Evolutionary conservation across 2,329 filamentous ascomycete species (phyloP).

Genomic region (Fusarium bulbicola): DNA sequence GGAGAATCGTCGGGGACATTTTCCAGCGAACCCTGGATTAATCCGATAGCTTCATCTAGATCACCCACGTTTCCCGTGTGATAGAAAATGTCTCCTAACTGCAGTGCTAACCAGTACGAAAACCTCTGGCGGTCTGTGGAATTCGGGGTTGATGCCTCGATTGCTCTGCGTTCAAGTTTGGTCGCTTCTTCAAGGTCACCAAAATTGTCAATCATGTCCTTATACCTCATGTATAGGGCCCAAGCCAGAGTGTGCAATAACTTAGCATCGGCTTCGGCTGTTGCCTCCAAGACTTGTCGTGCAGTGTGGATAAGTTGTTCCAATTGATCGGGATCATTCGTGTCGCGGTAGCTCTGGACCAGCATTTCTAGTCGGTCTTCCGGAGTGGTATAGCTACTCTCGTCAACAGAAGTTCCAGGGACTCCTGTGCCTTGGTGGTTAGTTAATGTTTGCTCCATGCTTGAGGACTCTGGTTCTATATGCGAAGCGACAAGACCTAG

Average conservation of each 20-base stretch:
- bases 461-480: neutral
- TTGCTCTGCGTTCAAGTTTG: neutral
- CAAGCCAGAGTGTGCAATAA: neutral
- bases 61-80: neutral
- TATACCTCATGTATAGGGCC: neutral
- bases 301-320: neutral
- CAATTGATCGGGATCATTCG: neutral
- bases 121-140: neutral
- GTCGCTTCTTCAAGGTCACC: neutral
- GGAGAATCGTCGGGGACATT: rapidly evolving
- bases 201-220: rapidly evolving
- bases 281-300: neutral
- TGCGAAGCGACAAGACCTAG: neutral
- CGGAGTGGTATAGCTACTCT: too few species aligned
- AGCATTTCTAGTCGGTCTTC: rapidly evolving
- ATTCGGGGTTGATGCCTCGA: rapidly evolving
- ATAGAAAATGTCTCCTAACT: neutral
- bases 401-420: rapidly evolving
- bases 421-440: rapidly evolving
- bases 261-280: rapidly evolving
- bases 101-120: neutral
- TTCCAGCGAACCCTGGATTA: neutral
- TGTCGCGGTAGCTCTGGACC: neutral
- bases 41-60: neutral
- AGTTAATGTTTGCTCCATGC: rapidly evolving